Conservation (phyloP, 1,284 basidiomycete species). For the Sphaerobolus stellatus region DNA sequence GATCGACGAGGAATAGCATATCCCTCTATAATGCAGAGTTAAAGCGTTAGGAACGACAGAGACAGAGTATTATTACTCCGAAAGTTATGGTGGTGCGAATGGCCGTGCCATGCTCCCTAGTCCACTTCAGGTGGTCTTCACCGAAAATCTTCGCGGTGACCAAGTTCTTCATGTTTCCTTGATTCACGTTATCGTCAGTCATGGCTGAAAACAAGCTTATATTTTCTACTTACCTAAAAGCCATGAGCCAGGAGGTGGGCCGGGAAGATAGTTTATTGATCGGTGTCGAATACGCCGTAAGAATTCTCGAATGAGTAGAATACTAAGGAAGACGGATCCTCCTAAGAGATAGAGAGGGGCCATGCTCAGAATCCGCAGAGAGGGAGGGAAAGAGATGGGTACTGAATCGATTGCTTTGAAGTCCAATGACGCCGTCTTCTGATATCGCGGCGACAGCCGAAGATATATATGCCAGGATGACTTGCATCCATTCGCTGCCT, state of each 20-base stretch:
- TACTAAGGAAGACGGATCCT: no score
- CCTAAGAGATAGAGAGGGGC: no score
- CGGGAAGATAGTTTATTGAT: not conserved
- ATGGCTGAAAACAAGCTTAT: not conserved
- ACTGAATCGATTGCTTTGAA: no score
- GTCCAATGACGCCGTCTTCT: no score
- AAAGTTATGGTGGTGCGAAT: conserved; percentile 29
- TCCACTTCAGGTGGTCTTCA: conserved; percentile 28
- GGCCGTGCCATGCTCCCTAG: conserved; percentile 31
- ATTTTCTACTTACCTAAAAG: not conserved
- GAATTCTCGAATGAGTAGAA: no score
- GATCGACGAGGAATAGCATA: not conserved
- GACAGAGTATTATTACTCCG: conserved; percentile 21
- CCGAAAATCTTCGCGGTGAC: conserved; percentile 29
- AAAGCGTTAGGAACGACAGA: not conserved
- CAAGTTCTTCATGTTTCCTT: conserved; percentile 19
- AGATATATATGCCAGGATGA: no score
- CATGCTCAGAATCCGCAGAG: no score
- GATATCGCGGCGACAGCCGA: no score
- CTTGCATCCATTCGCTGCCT: no score
- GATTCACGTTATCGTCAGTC: not conserved
- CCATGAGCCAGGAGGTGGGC: not conserved
- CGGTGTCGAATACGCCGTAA: no score
- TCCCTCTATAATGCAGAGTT: not conserved
- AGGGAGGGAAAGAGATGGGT: no score